phyloP scores from a whole-genome alignment of 169 alveolate genomes.

The Plasmodium inui region DNA sequence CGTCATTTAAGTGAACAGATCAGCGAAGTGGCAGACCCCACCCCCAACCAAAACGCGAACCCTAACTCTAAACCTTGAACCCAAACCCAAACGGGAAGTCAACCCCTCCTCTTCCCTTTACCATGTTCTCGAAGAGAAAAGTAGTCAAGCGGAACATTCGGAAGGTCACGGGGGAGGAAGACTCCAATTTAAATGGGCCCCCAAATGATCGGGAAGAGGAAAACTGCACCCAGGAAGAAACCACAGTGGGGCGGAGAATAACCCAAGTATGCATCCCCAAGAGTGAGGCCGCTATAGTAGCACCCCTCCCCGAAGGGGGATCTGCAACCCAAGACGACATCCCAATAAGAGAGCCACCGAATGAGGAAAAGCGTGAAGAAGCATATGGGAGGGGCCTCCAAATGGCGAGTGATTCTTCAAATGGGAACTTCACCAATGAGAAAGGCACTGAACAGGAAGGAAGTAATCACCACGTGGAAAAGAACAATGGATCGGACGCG shows the following conservation, averaged over 20 bases:
- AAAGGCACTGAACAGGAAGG: not conserved
- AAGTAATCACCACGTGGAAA: not conserved
- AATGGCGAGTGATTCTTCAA: no score
- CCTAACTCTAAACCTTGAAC: no score
- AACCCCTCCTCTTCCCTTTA: not conserved
- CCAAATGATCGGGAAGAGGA: not conserved
- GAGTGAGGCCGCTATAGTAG: not conserved
- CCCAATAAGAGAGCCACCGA: not conserved
- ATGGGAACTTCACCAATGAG: no score
- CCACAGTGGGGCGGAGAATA: not conserved
- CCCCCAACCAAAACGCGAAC: no score
- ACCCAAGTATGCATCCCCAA: not conserved
- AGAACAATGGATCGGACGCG: not conserved
- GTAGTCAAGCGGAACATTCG: constrained; percentile 44
- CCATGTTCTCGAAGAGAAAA: constrained; percentile 67
- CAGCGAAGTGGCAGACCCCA: not conserved
- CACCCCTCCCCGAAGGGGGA: not conserved
- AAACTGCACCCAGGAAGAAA: not conserved
- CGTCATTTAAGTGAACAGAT: not conserved
- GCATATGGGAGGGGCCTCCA: not conserved
- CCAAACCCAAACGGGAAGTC: not conserved
- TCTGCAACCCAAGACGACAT: not conserved
- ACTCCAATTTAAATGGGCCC: not conserved
- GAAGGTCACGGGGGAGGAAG: constrained; percentile 18
- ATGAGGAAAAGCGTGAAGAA: not conserved